phyloP scores from a whole-genome alignment of 495 filamentous ascomycete genomes.

The Massariosphaeria phaeospora region DNA sequence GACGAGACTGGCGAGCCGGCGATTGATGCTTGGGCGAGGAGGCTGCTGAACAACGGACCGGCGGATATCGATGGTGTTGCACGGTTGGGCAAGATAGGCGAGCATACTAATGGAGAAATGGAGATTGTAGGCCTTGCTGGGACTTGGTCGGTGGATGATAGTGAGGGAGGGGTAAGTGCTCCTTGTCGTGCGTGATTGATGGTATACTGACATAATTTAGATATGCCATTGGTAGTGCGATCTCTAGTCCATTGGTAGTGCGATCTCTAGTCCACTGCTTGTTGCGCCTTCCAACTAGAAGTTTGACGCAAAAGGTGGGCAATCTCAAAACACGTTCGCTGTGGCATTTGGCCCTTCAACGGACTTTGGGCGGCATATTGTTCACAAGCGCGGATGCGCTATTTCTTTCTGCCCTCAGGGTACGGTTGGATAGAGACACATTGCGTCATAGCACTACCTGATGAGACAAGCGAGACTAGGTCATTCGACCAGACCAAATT shows the following conservation, averaged over 20 bases:
- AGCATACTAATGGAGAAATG: slow-evolving; percentile 56
- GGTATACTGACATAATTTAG: slow-evolving; percentile 9
- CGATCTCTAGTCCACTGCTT: no score
- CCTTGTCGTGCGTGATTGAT: background rate
- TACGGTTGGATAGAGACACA: background rate
- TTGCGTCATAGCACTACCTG: background rate
- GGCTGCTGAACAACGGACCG: slow-evolving; percentile 61
- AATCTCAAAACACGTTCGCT: no score
- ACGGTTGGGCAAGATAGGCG: slow-evolving; percentile 62
- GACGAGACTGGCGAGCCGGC: slow-evolving; percentile 94
- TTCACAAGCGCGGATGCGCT: no score
- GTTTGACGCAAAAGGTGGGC: no score
- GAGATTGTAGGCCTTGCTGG: slow-evolving; percentile 76
- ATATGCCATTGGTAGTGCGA: slow-evolving; percentile 49
- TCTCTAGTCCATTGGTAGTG: background rate
- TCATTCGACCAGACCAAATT: no score
- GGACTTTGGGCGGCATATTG: no score
- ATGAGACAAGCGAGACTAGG: no score
- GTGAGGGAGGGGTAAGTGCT: slow-evolving; percentile 59
- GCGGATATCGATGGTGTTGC: slow-evolving; percentile 31
- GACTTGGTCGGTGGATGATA: slow-evolving; percentile 80
- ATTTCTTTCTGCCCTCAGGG: no score
- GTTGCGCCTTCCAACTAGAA: no score
- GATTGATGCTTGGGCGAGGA: slow-evolving; percentile 73
- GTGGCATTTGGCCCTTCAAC: no score